phyloP scores from a whole-genome alignment of 345 rosid genomes.

The Citrus medica region DNA sequence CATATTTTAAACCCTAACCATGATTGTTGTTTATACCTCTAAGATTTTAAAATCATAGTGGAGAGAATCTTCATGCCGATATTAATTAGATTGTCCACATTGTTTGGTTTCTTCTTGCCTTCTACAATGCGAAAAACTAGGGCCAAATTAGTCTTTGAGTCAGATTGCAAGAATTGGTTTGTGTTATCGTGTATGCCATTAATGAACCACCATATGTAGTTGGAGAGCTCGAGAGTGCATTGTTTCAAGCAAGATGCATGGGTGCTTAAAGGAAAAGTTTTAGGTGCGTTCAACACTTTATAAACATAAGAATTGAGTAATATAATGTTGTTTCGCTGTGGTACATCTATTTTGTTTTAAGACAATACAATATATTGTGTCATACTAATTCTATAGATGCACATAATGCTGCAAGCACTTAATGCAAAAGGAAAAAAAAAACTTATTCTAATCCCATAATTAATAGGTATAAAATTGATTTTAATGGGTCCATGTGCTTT shows the following conservation, averaged over 20 bases:
- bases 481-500: constrained; percentile 15
- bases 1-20: constrained; percentile 18
- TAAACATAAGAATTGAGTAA: too few species aligned
- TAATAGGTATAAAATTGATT: constrained; percentile 12
- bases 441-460: not conserved
- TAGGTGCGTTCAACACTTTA: too few species aligned
- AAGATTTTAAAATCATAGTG: constrained; percentile 9
- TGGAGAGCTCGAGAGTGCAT: not conserved
- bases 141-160: not conserved
- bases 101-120: constrained; percentile 13
- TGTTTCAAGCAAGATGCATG: not conserved
- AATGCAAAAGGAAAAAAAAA: too few species aligned
- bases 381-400: too few species aligned
- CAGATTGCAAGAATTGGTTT: not conserved
- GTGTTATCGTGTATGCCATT: not conserved
- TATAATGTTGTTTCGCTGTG: too few species aligned
- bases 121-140: not conserved
- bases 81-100: constrained; percentile 21
- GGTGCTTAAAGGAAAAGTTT: not conserved
- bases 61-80: constrained; percentile 12
- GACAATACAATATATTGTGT: too few species aligned
- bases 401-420: too few species aligned
- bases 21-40: constrained; percentile 13
- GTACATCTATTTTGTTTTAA: too few species aligned
- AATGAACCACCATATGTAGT: not conserved